phyloP scores from a whole-genome alignment of 1,139 yeast species.

The Saccharomycopsis crataegensis region DNA sequence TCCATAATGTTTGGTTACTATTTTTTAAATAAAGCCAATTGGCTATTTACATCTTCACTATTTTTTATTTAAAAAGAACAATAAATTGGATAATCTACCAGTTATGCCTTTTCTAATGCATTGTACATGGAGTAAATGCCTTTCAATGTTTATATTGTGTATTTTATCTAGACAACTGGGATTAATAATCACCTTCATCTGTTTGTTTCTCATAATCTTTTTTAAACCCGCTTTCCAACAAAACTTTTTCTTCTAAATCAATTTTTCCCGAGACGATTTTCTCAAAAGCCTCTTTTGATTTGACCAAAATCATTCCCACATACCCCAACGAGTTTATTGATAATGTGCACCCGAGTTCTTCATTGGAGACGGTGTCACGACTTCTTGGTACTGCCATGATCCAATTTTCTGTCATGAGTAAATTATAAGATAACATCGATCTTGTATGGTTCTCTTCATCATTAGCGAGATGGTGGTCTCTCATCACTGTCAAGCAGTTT shows the following conservation, averaged over 20 bases:
- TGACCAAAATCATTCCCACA: slow-evolving; percentile 72
- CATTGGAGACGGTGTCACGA: slow-evolving; percentile 24
- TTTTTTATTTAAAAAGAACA: too few relatives aligned
- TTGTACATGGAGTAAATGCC: too few relatives aligned
- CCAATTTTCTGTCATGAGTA: slow-evolving; percentile 74
- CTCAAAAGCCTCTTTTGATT: slow-evolving; percentile 45
- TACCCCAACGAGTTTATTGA: slow-evolving; percentile 79
- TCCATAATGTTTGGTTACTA: too few relatives aligned
- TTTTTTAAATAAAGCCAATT: too few relatives aligned
- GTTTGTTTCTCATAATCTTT: slow-evolving; percentile 8
- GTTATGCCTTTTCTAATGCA: too few relatives aligned
- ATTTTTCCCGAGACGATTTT: slow-evolving; percentile 23
- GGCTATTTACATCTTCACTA: too few relatives aligned
- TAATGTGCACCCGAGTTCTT: slow-evolving; percentile 32
- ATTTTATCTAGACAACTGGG: too few relatives aligned
- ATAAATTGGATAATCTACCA: too few relatives aligned
- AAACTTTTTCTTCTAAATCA: slow-evolving; percentile 26
- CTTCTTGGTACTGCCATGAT: slow-evolving; percentile 82
- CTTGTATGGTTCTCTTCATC: not conserved
- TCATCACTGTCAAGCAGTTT: slow-evolving; percentile 57
- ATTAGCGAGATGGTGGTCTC: slow-evolving; percentile 38
- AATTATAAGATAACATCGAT: slow-evolving; percentile 55
- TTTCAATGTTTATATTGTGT: too few relatives aligned
- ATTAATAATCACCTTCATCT: slow-evolving; percentile 16
- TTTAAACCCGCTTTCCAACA: slow-evolving; percentile 21